phyloP scores from a whole-genome alignment of 78 protist genomes.

The Tieghemostelium lacteum region DNA sequence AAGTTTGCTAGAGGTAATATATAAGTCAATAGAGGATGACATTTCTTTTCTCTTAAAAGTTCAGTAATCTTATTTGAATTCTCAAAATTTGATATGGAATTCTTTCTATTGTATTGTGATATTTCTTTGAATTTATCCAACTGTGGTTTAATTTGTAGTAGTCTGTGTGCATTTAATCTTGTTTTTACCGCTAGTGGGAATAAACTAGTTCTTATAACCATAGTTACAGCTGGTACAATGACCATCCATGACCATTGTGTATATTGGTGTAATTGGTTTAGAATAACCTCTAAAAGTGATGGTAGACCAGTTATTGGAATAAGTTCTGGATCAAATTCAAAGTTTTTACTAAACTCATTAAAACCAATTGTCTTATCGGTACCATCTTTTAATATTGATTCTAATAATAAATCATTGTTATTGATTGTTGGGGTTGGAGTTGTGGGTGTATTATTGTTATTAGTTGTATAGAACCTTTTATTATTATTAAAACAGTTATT shows the following conservation, averaged over 20 bases:
- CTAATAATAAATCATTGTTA: no score
- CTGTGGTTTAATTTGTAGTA: conserved; percentile 56
- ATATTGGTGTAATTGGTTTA: conserved; percentile 10
- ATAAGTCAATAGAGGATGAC: conserved; percentile 46
- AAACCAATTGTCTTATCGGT: no score
- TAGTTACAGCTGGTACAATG: conserved; percentile 51
- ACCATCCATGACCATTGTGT: conserved; percentile 50
- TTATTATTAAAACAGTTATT: no score
- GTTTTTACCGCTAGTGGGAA: conserved; percentile 43
- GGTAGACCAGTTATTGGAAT: conserved; percentile 66
- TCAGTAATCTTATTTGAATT: not conserved
- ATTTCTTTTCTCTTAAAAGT: conserved; percentile 38
- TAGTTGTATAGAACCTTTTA: no score
- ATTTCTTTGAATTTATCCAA: conserved; percentile 58
- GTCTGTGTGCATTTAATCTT: conserved; percentile 21
- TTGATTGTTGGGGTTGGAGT: no score
- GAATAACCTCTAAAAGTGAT: conserved; percentile 39
- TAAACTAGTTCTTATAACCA: conserved; percentile 15
- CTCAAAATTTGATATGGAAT: conserved; percentile 6
- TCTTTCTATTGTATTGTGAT: conserved; percentile 7
- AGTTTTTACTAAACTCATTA: not conserved
- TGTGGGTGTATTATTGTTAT: no score
- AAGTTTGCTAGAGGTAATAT: conserved; percentile 36
- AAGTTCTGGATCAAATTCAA: conserved; percentile 22
- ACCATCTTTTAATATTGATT: no score